Conservation (phyloP, 2,329 filamentous ascomycete species). For the Beauveria sp. region DNA sequence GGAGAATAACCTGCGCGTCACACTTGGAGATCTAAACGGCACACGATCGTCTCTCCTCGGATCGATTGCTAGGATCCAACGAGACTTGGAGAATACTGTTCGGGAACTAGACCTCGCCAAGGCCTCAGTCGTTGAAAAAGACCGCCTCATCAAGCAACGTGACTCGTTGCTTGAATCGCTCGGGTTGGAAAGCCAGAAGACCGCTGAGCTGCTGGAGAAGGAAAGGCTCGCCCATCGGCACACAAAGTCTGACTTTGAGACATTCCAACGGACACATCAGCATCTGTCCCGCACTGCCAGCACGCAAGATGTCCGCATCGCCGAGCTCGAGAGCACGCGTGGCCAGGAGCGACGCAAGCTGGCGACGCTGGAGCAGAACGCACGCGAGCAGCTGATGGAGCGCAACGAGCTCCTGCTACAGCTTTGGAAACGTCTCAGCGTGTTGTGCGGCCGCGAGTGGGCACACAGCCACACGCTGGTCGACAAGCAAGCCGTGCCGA, state of each 20-base stretch:
- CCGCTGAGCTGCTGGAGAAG: slow-evolving; percentile 84
- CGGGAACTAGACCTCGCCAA: slow-evolving; percentile 75
- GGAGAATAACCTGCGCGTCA: slow-evolving; percentile 79
- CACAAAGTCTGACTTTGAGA: slow-evolving; percentile 82
- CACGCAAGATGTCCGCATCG: slow-evolving; percentile 74
- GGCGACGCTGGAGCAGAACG: slow-evolving; percentile 65
- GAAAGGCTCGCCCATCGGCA: slow-evolving; percentile 78
- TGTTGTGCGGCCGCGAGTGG: slow-evolving; percentile 87
- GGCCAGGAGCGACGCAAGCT: slow-evolving; percentile 72
- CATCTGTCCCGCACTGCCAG: slow-evolving; percentile 80
- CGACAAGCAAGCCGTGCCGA: slow-evolving; percentile 75
- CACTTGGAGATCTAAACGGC: slow-evolving; percentile 79
- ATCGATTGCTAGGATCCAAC: slow-evolving; percentile 81
- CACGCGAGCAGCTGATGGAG: slow-evolving; percentile 81
- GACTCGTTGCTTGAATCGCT: slow-evolving; percentile 84
- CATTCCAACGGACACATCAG: slow-evolving; percentile 78
- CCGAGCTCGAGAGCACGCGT: slow-evolving; percentile 77
- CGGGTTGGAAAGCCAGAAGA: slow-evolving; percentile 74
- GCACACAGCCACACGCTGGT: slow-evolving; percentile 81
- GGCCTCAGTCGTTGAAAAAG: slow-evolving; percentile 77
- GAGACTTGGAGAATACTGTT: slow-evolving; percentile 76
- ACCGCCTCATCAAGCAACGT: slow-evolving; percentile 80
- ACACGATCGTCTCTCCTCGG: slow-evolving; percentile 79
- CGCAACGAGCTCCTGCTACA: slow-evolving; percentile 80
- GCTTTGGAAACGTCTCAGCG: slow-evolving; percentile 84